Evolutionary conservation across 2,329 filamentous ascomycete species (phyloP).

Genomic region (Chaetomiaceae sp.): DNA sequence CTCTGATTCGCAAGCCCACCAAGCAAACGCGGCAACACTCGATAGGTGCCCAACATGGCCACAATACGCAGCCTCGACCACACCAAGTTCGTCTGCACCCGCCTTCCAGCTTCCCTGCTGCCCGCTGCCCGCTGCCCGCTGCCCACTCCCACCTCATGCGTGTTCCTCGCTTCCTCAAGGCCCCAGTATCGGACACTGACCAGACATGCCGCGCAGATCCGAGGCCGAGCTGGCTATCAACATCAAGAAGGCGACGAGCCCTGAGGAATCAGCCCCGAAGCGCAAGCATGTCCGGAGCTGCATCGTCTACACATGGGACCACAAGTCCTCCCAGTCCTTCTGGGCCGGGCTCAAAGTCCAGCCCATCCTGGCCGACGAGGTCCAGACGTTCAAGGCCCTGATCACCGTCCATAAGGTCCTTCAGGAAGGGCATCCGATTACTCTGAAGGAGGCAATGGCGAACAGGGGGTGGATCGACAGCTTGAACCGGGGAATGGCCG

Average conservation of each 20-base stretch:
- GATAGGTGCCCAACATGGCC: constrained; percentile 29
- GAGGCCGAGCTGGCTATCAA: constrained; percentile 65
- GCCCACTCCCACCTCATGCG: no score
- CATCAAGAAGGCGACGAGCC: constrained; percentile 65
- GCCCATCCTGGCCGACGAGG: constrained; percentile 95
- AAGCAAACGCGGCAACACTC: constrained; percentile 8
- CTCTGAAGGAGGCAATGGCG: constrained; percentile 80
- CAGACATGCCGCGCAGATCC: constrained; percentile 42
- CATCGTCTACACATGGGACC: constrained; percentile 99
- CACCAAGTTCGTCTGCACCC: constrained; percentile 27
- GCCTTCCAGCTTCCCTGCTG: background rate
- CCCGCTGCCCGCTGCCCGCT: no score
- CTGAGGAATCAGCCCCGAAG: constrained; percentile 64
- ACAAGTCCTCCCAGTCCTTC: constrained; percentile 91
- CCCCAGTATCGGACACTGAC: constrained; percentile 18
- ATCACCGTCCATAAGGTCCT: constrained; percentile 97
- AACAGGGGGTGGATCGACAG: constrained; percentile 91
- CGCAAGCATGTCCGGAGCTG: constrained; percentile 95
- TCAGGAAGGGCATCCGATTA: constrained; percentile 89
- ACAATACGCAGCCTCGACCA: constrained; percentile 32
- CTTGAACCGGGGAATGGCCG: constrained; percentile 73
- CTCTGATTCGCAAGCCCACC: constrained; percentile 15
- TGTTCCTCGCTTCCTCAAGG: background rate
- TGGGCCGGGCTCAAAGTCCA: constrained; percentile 99
- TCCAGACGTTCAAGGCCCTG: constrained; percentile 97